Evolutionary conservation across 306 rosid species (phyloP).

Genomic region (Corylus heterophylla): DNA sequence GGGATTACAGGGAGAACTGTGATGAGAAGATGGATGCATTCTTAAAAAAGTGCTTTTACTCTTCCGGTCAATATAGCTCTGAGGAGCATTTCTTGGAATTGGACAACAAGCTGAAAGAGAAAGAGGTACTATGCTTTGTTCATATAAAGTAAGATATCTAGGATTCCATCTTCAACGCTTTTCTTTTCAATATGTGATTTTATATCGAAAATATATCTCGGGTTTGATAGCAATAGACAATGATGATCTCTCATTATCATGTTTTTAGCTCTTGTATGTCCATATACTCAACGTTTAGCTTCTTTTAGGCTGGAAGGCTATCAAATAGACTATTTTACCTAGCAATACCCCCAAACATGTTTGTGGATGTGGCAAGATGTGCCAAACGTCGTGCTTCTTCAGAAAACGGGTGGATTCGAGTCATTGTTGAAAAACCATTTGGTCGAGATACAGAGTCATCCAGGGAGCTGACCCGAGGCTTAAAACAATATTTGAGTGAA

Average conservation of each 20-base stretch:
- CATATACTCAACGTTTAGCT: background rate
- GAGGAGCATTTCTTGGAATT: conserved; percentile 69
- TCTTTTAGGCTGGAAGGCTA: conserved; percentile 61
- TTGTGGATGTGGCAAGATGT: conserved; percentile 79
- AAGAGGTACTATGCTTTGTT: conserved; percentile 56
- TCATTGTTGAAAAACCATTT: conserved; percentile 95
- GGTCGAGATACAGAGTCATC: conserved; percentile 88
- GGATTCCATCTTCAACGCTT: background rate
- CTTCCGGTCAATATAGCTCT: conserved; percentile 77
- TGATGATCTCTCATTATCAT: background rate
- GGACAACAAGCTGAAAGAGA: conserved; percentile 66
- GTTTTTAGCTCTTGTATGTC: conserved; percentile 8
- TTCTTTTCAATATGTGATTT: background rate
- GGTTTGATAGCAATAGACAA: no score
- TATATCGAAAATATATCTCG: background rate
- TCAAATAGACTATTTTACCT: conserved; percentile 82
- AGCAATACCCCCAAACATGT: conserved; percentile 91
- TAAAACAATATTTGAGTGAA: conserved; percentile 77
- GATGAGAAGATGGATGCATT: conserved; percentile 84
- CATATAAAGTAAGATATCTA: background rate
- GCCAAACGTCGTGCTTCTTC: conserved; percentile 83
- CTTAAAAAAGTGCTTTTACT: conserved; percentile 85
- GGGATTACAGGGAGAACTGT: conserved; percentile 69
- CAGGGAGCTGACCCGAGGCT: conserved; percentile 69
- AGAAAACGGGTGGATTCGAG: conserved; percentile 86